These are phyloP conservation scores for Lagenidium giganteum DNA, from an alignment of 352 stramenopile genomes.

Conservation along the genomic window DNA sequence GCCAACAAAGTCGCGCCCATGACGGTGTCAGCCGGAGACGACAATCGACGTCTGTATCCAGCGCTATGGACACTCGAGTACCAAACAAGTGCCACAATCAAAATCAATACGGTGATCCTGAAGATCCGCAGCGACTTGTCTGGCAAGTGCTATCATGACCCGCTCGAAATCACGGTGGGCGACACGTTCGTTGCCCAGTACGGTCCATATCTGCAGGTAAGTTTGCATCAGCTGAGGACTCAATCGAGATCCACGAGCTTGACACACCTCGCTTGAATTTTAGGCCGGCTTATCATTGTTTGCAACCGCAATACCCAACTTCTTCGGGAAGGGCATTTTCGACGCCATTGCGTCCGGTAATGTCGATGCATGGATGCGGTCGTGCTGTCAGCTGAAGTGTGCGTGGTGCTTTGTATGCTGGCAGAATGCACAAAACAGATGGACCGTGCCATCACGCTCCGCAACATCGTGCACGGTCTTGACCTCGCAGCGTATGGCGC, in stretches of 20 bases:
- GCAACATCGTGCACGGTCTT: background rate
- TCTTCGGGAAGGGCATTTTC: constrained; percentile 1
- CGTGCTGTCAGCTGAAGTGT: too few relatives aligned
- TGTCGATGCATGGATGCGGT: too few relatives aligned
- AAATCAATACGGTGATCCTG: constrained; percentile 1
- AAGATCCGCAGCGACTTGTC: constrained; percentile 22
- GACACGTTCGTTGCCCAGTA: constrained; percentile 11
- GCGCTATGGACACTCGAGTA: constrained; percentile 23
- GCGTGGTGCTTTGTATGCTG: background rate
- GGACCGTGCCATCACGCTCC: background rate
- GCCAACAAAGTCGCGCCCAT: too few relatives aligned
- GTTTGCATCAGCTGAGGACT: too few relatives aligned
- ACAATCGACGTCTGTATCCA: constrained; percentile 7
- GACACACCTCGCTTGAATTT: too few relatives aligned
- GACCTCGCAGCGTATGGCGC: background rate
- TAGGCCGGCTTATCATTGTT: constrained; percentile 5
- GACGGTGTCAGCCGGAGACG: background rate
- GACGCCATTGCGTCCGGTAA: constrained; percentile 1
- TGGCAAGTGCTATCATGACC: constrained; percentile 17
- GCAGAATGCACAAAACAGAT: background rate
- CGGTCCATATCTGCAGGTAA: constrained; percentile 12
- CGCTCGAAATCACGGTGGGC: constrained; percentile 14
- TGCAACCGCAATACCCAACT: too few relatives aligned
- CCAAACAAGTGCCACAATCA: background rate
- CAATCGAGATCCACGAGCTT: too few relatives aligned